Evolutionary conservation across 805 yeast genomes (phyloP), one percentile per base, ranked within the genome.

Genomic region (Sugiyamaella floridensis): DNA sequence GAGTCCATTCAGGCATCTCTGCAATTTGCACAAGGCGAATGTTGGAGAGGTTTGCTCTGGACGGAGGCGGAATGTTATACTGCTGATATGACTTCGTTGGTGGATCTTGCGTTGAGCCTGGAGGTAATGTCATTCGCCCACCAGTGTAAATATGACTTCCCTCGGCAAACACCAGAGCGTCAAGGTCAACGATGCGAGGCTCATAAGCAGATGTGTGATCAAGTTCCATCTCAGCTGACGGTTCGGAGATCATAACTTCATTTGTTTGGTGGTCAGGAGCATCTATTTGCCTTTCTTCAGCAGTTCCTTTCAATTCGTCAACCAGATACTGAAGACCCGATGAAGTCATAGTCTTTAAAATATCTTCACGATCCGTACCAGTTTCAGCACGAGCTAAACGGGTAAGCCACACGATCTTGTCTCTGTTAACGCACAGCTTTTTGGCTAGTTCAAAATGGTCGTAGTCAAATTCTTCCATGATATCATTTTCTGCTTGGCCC

Each of bases 51-150:
- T 43, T 18, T 14, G 49, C 53, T 22, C 76, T 74, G 14, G 70
- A 66, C 0, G 97, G 96, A 0, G 97, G 83, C 0, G 99, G 99
- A n/a, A 93, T 80, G 56, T 83, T 89, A 40, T 90, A 86, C 60
- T 89, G 95, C 63, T 92, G 98, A 69, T 92, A 92, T 4, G 78
- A 70, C 54, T 79, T 81, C 57, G 82, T 82, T 11, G 80, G 79
- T 12, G 53, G 53, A 54, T 86, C 79, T 62, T 86, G 89, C 65
- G 80, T 86, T 0, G 98, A 86, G 2, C 95, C 96, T 53, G 77
- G 77, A 0, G 99, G 98, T 2, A 93, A 76, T 50, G 77, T 76
- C 19, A 93, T 80, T 55, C 82, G 84, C 0, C 84, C 70, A 0
- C 78, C 75, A 1, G 89, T 77, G 79, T 84, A 76, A 10, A 85